These are phyloP conservation scores for Epichloe elymi DNA, from an alignment of 2,329 filamentous ascomycete genomes.

Conservation along the genomic window DNA sequence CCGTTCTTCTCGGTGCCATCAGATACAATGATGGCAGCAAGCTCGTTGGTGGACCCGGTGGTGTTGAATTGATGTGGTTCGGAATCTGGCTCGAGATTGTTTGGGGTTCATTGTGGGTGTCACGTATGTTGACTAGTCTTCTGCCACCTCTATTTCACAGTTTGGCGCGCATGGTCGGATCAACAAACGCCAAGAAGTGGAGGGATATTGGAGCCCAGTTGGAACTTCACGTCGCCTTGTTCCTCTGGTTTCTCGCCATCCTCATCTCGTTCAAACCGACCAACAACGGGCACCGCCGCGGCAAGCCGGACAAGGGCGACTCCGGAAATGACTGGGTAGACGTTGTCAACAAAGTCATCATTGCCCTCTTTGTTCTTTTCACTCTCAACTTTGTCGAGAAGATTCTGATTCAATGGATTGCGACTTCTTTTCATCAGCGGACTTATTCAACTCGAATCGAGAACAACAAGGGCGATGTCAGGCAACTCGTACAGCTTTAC, in stretches of 20 bases:
- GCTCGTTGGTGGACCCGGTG: conserved; percentile 52
- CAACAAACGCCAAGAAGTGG: conserved; percentile 88
- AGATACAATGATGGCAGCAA: conserved; percentile 24
- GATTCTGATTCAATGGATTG: conserved; percentile 88
- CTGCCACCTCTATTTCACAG: conserved; percentile 33
- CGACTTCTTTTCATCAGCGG: conserved; percentile 79
- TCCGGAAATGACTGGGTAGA: conserved; percentile 54
- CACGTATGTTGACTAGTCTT: conserved; percentile 38
- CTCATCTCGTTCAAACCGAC: conserved; percentile 78
- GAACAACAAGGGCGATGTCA: conserved; percentile 82
- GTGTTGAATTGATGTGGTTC: conserved; percentile 76
- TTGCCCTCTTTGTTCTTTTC: conserved; percentile 68
- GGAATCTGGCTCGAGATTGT: conserved; percentile 90
- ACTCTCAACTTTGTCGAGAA: conserved; percentile 81
- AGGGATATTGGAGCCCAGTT: conserved; percentile 74
- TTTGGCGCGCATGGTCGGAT: conserved; percentile 58
- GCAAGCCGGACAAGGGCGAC: conserved; percentile 26
- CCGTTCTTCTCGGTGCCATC: conserved; percentile 30
- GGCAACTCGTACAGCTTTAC: conserved; percentile 38
- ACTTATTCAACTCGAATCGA: conserved; percentile 88
- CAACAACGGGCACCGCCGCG: conserved; percentile 45
- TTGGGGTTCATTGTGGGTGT: conserved; percentile 83
- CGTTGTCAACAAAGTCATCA: conserved; percentile 73
- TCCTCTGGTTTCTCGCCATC: conserved; percentile 84
- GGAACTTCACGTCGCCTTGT: conserved; percentile 73